Base-by-base conservation (phyloP, 805 yeast species). In the Lipomyces spencermartinsiae region DNA sequence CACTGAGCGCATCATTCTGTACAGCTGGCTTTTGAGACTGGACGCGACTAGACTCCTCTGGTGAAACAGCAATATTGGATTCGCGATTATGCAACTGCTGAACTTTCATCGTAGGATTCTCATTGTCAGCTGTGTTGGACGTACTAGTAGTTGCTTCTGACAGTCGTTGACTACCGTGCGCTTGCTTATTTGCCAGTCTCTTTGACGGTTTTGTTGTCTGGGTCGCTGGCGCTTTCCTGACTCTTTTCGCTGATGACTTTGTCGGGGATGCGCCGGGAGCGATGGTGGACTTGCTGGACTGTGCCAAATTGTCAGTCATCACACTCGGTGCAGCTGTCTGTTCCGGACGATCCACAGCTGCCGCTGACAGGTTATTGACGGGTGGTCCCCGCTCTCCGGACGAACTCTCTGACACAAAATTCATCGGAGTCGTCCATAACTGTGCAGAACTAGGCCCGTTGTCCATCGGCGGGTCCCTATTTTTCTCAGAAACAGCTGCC, bases 51-150 rank as follows among this genome's bases (percentile, higher is more conserved):
- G 49, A 43, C 16, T 43, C 10, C 19, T 43, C 49, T 9, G 49
- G 49, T 6, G 49, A 43, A 19, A 16, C 22, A 14, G 25, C n/a
- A n/a, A 16, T n/a, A 8, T 43, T 12, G n/a, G 49, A 43, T 43
- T n/a, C 19, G 16, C 49, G 22, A 43, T n/a, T n/a, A 43, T 19
- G 16, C 49, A 6, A 43, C 10, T 43, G 49, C 49, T 43, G 49
- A 7, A 7, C 2, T 16, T 43, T 9, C 10, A n/a, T 16, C 4
- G 49, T 14, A 19, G 49, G 22, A 43, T 43, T 22, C 22, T 43
- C 49, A n/a, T 43, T 43, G 49, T 43, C 49, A 43, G 49, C 49
- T n/a, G 49, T 43, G 22, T 22, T 43, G 16, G 49, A 43, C 49
- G 49, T 43, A 43, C 49, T 43, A 6, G 22, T 43, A 16, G 22